These are phyloP conservation scores for Wallacemonas sp. DNA, from an alignment of 208 protist species.

Conservation along the genomic window DNA sequence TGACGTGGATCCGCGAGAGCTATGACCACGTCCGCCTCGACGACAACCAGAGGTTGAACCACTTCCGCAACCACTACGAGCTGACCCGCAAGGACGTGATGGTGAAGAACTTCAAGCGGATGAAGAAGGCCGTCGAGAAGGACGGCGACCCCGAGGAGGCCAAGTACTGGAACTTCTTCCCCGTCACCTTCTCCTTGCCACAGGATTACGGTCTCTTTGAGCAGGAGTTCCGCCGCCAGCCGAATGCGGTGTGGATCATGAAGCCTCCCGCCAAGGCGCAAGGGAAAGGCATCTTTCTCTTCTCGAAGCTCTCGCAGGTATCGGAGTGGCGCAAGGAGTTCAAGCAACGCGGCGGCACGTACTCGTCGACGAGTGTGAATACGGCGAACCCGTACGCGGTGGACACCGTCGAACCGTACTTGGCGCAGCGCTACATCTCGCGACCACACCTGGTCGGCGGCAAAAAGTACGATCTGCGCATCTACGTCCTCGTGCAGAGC, in stretches of 20 bases:
- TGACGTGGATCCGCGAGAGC: constrained; percentile 92
- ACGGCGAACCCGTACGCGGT: constrained; percentile 28
- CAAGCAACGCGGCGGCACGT: constrained; percentile 45
- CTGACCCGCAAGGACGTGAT: constrained; percentile 96
- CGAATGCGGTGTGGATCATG: constrained; percentile 95
- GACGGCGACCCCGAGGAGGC: constrained; percentile 85
- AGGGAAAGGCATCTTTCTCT: constrained; percentile 97
- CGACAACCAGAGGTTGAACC: constrained; percentile 91
- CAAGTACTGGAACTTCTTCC: constrained; percentile 93
- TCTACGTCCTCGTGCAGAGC: constrained; percentile 90
- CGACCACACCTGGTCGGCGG: constrained; percentile 92
- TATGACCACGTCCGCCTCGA: constrained; percentile 90
- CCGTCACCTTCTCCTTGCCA: constrained; percentile 93
- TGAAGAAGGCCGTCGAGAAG: constrained; percentile 85
- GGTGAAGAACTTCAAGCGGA: constrained; percentile 96
- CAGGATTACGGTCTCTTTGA: constrained; percentile 95
- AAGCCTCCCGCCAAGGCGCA: constrained; percentile 96
- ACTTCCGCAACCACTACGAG: constrained; percentile 97
- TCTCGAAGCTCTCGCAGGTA: constrained; percentile 95
- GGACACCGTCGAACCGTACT: constrained; percentile 77
- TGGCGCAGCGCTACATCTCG: constrained; percentile 90
- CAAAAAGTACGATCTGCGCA: constrained; percentile 95
- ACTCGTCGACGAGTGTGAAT: constrained; percentile 1
- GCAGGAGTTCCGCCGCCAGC: constrained; percentile 93
- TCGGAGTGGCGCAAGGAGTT: constrained; percentile 92